Percentiles rank a stretch among this genome's conserved stretches.
These are phyloP conservation scores for Botrytis galanthina DNA, from an alignment of 2,329 filamentous ascomycete species.

Conservation along the genomic window DNA sequence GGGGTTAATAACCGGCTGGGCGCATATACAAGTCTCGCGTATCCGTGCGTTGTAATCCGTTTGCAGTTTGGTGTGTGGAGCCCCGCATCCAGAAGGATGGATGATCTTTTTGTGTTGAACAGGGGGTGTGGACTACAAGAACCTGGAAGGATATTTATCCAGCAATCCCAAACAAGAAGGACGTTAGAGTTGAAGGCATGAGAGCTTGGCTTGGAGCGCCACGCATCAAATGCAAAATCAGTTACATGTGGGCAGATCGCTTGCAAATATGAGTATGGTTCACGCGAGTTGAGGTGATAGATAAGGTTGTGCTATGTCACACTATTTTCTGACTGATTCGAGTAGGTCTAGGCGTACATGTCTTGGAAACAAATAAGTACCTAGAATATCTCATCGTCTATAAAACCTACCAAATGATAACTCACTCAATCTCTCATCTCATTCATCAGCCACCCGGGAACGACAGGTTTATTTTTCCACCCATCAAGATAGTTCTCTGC, in stretches of 20 bases:
- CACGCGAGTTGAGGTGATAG: neutral
- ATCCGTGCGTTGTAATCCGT: neutral
- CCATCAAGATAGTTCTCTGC: slow-evolving; percentile 55
- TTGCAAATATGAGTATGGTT: neutral
- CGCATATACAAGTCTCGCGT: neutral
- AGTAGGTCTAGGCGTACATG: neutral
- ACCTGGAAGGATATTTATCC: slow-evolving; percentile 4
- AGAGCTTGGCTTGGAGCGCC: neutral
- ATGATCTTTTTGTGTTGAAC: neutral
- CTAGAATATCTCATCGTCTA: neutral
- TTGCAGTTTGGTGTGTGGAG: slow-evolving; percentile 8
- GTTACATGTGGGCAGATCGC: neutral
- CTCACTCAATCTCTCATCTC: slow-evolving; percentile 21
- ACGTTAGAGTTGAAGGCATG: neutral
- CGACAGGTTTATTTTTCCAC: slow-evolving; percentile 57
- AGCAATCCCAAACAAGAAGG: neutral
- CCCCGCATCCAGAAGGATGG: neutral
- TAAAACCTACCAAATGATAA: neutral
- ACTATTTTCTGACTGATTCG: neutral
- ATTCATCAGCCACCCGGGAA: slow-evolving; percentile 59
- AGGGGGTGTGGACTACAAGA: neutral
- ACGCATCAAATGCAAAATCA: neutral
- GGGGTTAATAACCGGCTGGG: neutral
- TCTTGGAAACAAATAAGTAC: neutral
- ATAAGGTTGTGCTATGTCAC: neutral